Conservation (phyloP, 352 stramenopile genomes). For the Globisporangium lucens region DNA sequence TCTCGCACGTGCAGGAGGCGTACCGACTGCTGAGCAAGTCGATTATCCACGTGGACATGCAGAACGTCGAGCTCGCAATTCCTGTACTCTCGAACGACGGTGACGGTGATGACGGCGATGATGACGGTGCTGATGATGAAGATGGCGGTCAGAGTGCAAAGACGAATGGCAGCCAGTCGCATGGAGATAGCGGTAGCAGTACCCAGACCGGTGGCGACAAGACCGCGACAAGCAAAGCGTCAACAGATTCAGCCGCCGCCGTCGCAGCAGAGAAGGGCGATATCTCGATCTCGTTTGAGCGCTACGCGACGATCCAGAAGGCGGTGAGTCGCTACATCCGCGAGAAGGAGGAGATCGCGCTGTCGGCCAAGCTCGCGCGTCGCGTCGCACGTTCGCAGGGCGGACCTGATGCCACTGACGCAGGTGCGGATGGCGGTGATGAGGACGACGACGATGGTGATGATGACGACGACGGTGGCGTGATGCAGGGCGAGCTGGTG, state of each 20-base stretch:
- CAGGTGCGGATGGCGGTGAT: not conserved
- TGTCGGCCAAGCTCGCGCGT: constrained; percentile 46
- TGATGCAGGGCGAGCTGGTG: constrained; percentile 77
- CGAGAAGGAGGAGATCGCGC: constrained; percentile 67
- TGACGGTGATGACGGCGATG: constrained; percentile 47
- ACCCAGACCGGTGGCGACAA: not conserved
- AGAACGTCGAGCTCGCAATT: constrained; percentile 93
- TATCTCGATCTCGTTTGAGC: constrained; percentile 74
- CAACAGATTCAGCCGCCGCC: not conserved
- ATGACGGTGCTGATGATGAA: constrained; percentile 17
- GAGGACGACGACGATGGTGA: constrained; percentile 26
- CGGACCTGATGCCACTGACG: constrained; percentile 5
- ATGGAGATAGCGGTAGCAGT: not conserved
- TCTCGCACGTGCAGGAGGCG: constrained; percentile 94
- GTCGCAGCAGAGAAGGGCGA: constrained; percentile 17
- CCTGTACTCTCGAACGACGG: constrained; percentile 30
- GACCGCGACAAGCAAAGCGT: not conserved
- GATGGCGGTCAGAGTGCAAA: constrained; percentile 10
- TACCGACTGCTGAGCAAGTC: constrained; percentile 97
- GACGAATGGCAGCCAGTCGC: constrained; percentile 7
- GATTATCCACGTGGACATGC: constrained; percentile 99
- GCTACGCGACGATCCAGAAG: constrained; percentile 80
- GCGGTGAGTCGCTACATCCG: constrained; percentile 75
- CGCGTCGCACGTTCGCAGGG: constrained; percentile 27
- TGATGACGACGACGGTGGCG: constrained; percentile 57